phyloP scores from a whole-genome alignment of 495 filamentous ascomycete species.

The Penicillium ucsense region DNA sequence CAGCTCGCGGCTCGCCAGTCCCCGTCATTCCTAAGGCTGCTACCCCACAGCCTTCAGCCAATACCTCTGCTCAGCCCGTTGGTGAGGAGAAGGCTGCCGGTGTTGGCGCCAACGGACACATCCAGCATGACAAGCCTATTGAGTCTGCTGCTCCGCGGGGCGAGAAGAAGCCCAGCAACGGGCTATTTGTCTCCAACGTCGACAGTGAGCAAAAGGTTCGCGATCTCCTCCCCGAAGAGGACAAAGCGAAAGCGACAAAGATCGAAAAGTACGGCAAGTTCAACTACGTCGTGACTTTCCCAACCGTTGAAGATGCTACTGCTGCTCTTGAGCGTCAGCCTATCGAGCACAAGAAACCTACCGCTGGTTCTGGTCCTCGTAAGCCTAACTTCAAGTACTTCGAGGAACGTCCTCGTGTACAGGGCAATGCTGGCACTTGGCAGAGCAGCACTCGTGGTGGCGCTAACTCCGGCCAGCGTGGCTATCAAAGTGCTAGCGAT shows the following conservation, averaged over 20 bases:
- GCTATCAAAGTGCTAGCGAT: conserved; percentile 78
- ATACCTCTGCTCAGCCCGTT: conserved; percentile 26
- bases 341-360: conserved; percentile 59
- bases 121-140: conserved; percentile 26
- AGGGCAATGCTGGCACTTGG: conserved; percentile 63
- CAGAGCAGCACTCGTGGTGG: conserved; percentile 55
- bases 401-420: conserved; percentile 48
- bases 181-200: conserved; percentile 75
- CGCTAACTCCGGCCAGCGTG: conserved; percentile 44
- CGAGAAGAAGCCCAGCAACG: conserved; percentile 55
- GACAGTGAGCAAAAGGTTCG: conserved; percentile 68
- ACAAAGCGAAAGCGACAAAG: conserved; percentile 64
- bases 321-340: conserved; percentile 62
- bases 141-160: conserved; percentile 29
- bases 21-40: conserved; percentile 46
- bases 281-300: conserved; percentile 76
- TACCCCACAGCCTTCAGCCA: conserved; percentile 40
- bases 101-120: conserved; percentile 28
- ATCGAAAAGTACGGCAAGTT: conserved; percentile 67
- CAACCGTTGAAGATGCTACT: conserved; percentile 65
- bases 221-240: conserved; percentile 70
- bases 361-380: conserved; percentile 49
- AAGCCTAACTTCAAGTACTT: conserved; percentile 77
- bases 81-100: conserved; percentile 25
- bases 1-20: conserved; percentile 36